Base-by-base conservation (phyloP, 352 stramenopile genomes). In the Bremia lactucae region DNA sequence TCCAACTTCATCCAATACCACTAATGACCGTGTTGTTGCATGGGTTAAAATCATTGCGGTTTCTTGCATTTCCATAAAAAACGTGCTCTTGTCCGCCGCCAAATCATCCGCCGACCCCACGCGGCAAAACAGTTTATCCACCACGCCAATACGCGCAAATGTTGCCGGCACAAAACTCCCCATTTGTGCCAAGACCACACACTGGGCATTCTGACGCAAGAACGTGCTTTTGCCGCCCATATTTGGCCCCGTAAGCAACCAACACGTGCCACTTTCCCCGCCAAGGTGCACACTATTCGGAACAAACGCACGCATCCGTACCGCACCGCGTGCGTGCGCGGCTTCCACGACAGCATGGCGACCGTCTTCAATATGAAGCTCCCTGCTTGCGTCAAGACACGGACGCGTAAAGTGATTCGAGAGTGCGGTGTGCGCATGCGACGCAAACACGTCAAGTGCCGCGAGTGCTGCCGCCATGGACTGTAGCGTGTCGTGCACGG, bases 181-280 rank as follows among this genome's bases (percentile, higher is more conserved):
- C 37, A 82, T 84, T 44, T 94, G 83, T 9, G 81, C 78, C 7
- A 95, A 47, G 3, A 93, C 43, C 6, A 88, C 72, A 10, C 85
- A 37, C 28, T 91, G 80, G 1, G 80, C 80, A 15, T 65, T 87
- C 48, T 89, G 76, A 0, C 80, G 73, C 11, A 94, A 49, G 26
- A 88, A 90, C 0, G 83, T 95, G 49, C 65, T 86, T 46, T 95
- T 95, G 8, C 83, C 83, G 10, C 81, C 83, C 81, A 93, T 92
- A 37, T 95, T 95, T 0, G 81, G 80, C 1, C 83, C 83, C 0
- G 81, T 94, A n/a, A 94, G 50, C 21, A 94, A 47, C 76, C 77
- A 90, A 44, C 72, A 86, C 6, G 63, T 65, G 0, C 58, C 67
- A 47, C 31, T 15, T 51, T 49, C 0, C 23, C 42, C 22, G 46